Conservation (phyloP, 73 alveolate species). For the Paramecium octaurelia region DNA sequence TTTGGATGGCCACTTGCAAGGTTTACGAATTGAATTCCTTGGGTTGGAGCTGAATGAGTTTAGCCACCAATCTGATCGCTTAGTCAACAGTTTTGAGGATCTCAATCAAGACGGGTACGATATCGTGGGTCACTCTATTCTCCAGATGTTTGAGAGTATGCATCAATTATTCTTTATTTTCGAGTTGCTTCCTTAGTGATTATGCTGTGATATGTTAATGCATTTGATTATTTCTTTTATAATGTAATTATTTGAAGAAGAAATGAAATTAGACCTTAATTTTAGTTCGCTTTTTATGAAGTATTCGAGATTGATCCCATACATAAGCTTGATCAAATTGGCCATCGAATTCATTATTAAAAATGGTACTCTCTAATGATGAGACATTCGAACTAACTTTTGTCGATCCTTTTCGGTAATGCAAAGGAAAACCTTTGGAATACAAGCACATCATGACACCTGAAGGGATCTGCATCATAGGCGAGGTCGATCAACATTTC, state of each 20-base stretch:
- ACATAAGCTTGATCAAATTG: not conserved
- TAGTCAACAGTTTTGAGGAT: not conserved
- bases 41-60: not conserved
- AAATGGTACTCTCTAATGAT: conserved; percentile 32
- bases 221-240: not conserved
- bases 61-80: not conserved
- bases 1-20: not conserved
- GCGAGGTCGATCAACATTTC: conserved; percentile 4
- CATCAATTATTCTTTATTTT: not conserved
- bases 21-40: not conserved
- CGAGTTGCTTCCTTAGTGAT: not conserved
- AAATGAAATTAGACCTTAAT: not conserved
- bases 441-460: conserved; percentile 38
- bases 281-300: not conserved
- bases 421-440: not conserved
- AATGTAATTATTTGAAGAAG: not conserved
- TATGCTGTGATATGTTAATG: not conserved
- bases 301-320: not conserved
- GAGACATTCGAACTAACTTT: conserved; percentile 27
- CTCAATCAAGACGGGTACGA: not conserved
- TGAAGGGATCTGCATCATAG: conserved; percentile 26
- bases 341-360: not conserved
- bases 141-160: not conserved
- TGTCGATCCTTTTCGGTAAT: conserved; percentile 14
- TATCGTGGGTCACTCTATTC: not conserved